These are phyloP conservation scores for Bullera alba DNA, from an alignment of 768 basidiomycete species.

Conservation along the genomic window DNA sequence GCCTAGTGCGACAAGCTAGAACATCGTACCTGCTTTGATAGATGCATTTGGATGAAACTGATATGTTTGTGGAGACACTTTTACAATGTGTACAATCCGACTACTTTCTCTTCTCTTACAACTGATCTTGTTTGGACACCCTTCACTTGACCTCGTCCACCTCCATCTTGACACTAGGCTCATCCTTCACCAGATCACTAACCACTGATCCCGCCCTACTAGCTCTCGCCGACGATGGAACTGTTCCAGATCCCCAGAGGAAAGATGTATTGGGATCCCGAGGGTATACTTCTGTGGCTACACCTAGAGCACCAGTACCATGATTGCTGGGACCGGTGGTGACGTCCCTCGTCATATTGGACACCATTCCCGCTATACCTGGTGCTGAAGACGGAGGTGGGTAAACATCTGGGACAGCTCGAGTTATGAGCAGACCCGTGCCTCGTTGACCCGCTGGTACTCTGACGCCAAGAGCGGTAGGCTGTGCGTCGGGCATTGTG, in stretches of 20 bases:
- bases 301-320: not conserved
- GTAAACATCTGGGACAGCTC: slow-evolving; percentile 13
- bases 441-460: slow-evolving; percentile 4
- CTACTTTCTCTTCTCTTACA: too few relatives aligned
- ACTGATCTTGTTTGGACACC: not conserved
- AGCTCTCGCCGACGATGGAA: too few relatives aligned
- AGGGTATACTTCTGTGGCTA: slow-evolving; percentile 22
- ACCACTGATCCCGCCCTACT: not conserved
- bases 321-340: not conserved
- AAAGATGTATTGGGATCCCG: slow-evolving; percentile 14
- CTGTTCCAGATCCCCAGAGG: slow-evolving; percentile 3
- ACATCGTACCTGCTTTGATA: not conserved
- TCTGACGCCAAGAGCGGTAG: not conserved
- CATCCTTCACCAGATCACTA: not conserved
- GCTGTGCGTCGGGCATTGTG: not conserved
- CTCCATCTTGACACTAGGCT: not conserved
- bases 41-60: too few relatives aligned
- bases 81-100: too few relatives aligned
- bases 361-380: not conserved
- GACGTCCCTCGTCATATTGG: not conserved
- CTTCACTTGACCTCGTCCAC: not conserved
- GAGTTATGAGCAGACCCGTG: slow-evolving; percentile 6
- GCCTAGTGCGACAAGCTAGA: not conserved
- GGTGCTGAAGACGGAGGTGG: not conserved
- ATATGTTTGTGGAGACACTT: too few relatives aligned